phyloP scores from a whole-genome alignment of 1,139 yeast species.

The Candida glucosophila region DNA sequence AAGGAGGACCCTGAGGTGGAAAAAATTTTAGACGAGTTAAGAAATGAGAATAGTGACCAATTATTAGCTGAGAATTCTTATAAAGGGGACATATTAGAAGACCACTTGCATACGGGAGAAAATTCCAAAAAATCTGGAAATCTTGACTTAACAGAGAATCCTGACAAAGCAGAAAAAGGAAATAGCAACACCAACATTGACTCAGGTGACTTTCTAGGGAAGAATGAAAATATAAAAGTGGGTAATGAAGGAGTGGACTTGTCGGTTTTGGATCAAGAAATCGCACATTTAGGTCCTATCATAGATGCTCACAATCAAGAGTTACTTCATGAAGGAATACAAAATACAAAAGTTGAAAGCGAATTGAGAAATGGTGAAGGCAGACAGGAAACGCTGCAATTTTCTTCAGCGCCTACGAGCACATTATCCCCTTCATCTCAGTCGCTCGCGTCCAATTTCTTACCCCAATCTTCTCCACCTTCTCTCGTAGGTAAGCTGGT shows the following conservation, averaged over 20 bases:
- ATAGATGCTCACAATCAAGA: slow-evolving; percentile 28
- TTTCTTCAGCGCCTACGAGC: too few relatives aligned
- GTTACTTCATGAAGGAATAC: too few relatives aligned
- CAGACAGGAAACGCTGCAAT: too few relatives aligned
- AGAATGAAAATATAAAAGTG: not conserved
- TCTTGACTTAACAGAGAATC: not conserved
- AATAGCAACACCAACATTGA: slow-evolving; percentile 4
- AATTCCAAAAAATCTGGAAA: not conserved
- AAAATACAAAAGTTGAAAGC: too few relatives aligned
- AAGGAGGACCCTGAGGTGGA: too few relatives aligned
- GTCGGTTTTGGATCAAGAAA: slow-evolving; percentile 30
- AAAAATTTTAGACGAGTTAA: too few relatives aligned
- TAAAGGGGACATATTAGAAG: not conserved
- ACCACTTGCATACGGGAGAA: not conserved
- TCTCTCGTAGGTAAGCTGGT: slow-evolving; percentile 34
- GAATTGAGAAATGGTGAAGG: too few relatives aligned
- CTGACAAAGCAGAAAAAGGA: not conserved
- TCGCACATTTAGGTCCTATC: slow-evolving; percentile 32
- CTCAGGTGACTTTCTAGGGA: slow-evolving; percentile 7
- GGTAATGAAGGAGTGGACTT: slow-evolving; percentile 19
- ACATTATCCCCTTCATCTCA: too few relatives aligned
- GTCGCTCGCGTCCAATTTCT: too few relatives aligned
- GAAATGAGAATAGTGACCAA: not conserved
- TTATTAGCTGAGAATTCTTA: too few relatives aligned
- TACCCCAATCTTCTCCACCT: too few relatives aligned